Evolutionary conservation across 345 rosid genomes (phyloP).

Genomic region (Trapa bicornis): DNA sequence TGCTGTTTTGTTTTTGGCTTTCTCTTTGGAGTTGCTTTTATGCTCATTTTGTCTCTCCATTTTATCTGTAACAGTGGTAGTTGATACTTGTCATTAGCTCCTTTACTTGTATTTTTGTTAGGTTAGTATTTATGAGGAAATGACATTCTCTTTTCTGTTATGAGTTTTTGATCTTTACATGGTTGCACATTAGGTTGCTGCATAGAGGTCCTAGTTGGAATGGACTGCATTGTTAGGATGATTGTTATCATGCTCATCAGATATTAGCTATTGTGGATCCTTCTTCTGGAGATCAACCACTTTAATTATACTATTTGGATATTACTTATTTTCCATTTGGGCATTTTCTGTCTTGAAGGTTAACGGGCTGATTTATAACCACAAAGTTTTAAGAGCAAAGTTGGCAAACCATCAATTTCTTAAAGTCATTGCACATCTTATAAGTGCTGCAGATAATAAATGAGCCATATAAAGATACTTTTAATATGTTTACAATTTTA

Average conservation of each 20-base stretch:
- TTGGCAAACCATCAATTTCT: conserved; percentile 59
- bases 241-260: conserved; percentile 67
- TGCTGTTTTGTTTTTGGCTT: neutral
- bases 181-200: conserved; percentile 41
- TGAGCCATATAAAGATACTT: neutral
- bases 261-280: conserved; percentile 87
- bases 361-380: conserved; percentile 96
- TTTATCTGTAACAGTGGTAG: neutral
- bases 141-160: neutral
- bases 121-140: neutral
- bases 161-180: neutral
- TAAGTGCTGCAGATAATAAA: conserved; percentile 8
- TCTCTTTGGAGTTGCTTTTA: neutral
- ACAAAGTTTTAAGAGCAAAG: conserved; percentile 52
- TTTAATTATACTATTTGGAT: conserved; percentile 8
- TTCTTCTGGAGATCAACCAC: conserved; percentile 96
- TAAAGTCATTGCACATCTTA: conserved; percentile 89
- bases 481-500: neutral
- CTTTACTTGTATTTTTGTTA: neutral
- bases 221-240: conserved; percentile 69
- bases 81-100: neutral
- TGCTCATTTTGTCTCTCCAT: neutral
- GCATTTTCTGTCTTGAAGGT: conserved; percentile 29
- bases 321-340: neutral
- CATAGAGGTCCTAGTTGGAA: conserved; percentile 99